These are phyloP conservation scores for Aspergillus sp. DNA, from an alignment of 2,329 filamentous ascomycete genomes.

Conservation along the genomic window DNA sequence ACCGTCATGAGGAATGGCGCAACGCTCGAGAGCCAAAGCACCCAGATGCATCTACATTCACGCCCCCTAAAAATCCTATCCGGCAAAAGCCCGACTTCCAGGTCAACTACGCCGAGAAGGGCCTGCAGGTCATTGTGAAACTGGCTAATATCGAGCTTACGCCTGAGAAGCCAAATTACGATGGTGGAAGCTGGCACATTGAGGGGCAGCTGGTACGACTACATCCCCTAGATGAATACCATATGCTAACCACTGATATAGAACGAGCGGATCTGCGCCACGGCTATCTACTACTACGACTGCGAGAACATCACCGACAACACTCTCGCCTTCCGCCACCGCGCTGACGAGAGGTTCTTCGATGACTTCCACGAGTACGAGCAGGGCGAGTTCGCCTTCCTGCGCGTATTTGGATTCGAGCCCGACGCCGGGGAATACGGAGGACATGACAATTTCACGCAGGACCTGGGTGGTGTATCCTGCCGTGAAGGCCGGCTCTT, in stretches of 20 bases:
- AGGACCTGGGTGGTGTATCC: constrained; percentile 9
- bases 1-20: background rate
- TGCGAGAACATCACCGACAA: constrained; percentile 60
- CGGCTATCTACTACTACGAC: constrained; percentile 66
- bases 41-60: background rate
- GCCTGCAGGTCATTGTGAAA: constrained; percentile 57
- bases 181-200: constrained; percentile 43
- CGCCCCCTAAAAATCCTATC: background rate
- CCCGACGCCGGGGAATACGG: background rate
- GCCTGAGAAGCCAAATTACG: constrained; percentile 57
- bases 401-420: constrained; percentile 7
- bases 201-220: constrained; percentile 40
- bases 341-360: background rate
- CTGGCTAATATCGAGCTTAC: constrained; percentile 62
- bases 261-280: constrained; percentile 65
- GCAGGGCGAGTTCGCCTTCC: constrained; percentile 1
- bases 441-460: constrained; percentile 16
- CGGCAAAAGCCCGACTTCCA: background rate
- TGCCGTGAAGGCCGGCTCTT: background rate
- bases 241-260: background rate
- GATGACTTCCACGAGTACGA: background rate
- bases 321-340: constrained; percentile 52
- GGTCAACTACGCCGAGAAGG: constrained; percentile 20
- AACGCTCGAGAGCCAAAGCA: background rate
- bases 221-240: background rate